Base-by-base conservation (phyloP, 139 green algal species). In the Ulvella scutata region DNA sequence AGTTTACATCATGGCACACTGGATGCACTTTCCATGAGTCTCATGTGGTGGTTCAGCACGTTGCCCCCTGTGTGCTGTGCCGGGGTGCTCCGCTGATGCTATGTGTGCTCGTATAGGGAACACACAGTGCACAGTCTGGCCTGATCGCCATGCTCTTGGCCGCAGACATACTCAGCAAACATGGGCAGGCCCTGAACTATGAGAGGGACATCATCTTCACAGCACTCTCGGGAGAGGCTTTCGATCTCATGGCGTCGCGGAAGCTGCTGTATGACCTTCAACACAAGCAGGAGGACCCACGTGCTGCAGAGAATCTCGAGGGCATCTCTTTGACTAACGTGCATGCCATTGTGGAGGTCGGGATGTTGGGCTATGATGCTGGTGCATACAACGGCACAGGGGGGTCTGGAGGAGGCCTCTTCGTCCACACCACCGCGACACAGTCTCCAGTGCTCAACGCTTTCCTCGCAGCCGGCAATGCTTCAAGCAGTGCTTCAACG, bases 231-330 rank as follows among this genome's bases (percentile, higher is more conserved):
- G 87, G 85, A 28, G 91, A 96, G 81, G 51, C 82, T 2, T 92
- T 85, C 79, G 89, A 75, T 74, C 89, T 87, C 72, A 88, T 92
- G 85, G 90, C 89, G 39, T 86, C 77, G 36, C 75, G 80, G 62
- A 78, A 87, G 35, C 74, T 96, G 61, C 80, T 93, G 44, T 93
- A 81, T 76, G 88, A 95, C 59, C 79, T 91, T n/a, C 72, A 9
- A 76, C 4, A 72, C 34, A 9, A 9, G 59, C 44, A 29, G 73
- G 72, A 29, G 62, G 67, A 40, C 62, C 31, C 44, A 73, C 67
- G 72, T n/a, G n/a, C n/a, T n/a, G n/a, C n/a, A n/a, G 76, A 28
- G 28, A 78, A 62, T 60, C 73, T 78, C n/a, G 72, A 38, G 0
- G 87, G 84, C 0, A 74, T 95, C 4, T 3, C 75, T 35, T 28